Percentiles rank a stretch among this genome's conserved stretches.
Evolutionary conservation across 257 asterid species (phyloP).

Genomic region (Rhazya stricta): DNA sequence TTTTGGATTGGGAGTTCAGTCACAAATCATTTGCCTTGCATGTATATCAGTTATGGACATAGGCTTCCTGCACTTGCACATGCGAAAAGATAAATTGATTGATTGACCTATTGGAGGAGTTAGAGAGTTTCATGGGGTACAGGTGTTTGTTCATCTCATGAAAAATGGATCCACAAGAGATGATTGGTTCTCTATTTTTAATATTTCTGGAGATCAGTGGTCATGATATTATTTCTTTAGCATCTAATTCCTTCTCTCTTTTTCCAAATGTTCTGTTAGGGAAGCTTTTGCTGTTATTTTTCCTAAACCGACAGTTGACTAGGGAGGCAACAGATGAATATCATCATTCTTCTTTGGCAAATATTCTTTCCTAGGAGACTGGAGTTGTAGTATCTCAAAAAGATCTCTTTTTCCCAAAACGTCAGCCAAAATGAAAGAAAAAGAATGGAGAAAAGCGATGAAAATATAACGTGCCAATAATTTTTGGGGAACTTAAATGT

Average conservation of each 20-base stretch:
- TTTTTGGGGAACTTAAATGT: neutral
- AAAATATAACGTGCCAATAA: neutral
- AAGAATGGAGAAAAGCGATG: neutral
- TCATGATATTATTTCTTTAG: neutral
- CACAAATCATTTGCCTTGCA: neutral
- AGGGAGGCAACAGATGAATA: neutral
- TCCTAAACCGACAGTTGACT: neutral
- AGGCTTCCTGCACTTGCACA: neutral
- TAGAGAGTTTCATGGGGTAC: neutral
- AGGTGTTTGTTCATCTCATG: neutral
- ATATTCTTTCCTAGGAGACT: neutral
- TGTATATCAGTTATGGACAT: neutral
- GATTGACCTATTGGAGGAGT: neutral
- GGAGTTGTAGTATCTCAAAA: neutral
- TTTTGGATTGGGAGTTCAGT: too few species aligned
- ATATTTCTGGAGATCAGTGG: neutral
- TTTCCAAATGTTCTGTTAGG: neutral
- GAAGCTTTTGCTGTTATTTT: neutral
- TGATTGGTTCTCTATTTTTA: neutral
- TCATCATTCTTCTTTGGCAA: neutral
- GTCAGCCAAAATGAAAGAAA: neutral
- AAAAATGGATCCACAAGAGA: neutral
- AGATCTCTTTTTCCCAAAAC: neutral
- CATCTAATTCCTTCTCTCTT: neutral
- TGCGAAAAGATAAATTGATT: neutral